These are phyloP conservation scores for Phytophthora pisi DNA, from an alignment of 352 stramenopile species.

Conservation along the genomic window DNA sequence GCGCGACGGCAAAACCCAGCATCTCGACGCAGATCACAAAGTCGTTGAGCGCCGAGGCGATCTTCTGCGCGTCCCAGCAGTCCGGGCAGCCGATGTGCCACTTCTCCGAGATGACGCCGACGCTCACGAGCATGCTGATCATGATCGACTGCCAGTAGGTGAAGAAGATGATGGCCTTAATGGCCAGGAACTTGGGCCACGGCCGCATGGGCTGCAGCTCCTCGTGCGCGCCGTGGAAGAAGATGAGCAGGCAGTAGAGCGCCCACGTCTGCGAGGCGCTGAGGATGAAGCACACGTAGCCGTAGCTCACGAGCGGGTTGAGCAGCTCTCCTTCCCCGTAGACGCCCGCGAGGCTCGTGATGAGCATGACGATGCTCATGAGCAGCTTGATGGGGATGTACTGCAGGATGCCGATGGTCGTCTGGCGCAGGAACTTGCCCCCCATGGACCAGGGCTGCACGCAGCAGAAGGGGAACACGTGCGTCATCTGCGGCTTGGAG, in stretches of 20 bases:
- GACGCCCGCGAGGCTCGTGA: constrained; percentile 83
- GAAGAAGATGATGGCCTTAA: constrained; percentile 96
- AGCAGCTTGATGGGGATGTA: constrained; percentile 92
- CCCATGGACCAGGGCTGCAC: constrained; percentile 92
- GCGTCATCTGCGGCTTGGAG: constrained; percentile 84
- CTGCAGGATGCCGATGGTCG: constrained; percentile 93
- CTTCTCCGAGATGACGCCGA: constrained; percentile 86
- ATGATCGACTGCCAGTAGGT: constrained; percentile 95
- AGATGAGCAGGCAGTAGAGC: constrained; percentile 94
- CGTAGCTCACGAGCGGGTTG: constrained; percentile 82
- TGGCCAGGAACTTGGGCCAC: constrained; percentile 94
- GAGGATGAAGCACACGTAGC: constrained; percentile 92
- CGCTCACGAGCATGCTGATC: constrained; percentile 88
- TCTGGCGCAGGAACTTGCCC: constrained; percentile 92
- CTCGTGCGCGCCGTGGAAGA: constrained; percentile 92
- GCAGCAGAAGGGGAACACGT: constrained; percentile 88
- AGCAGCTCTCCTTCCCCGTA: constrained; percentile 91
- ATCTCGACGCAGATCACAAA: constrained; percentile 96
- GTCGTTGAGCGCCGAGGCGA: constrained; percentile 92
- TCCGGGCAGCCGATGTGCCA: constrained; percentile 85
- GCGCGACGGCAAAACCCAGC: constrained; percentile 91
- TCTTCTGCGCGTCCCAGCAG: constrained; percentile 86
- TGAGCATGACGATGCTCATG: constrained; percentile 87
- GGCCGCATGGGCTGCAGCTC: constrained; percentile 90
- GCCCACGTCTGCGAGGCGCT: constrained; percentile 92